Percentiles rank a stretch among this genome's conserved stretches.
phyloP scores from a whole-genome alignment of 1,284 basidiomycete species.

The Sphagnurus paluster region DNA sequence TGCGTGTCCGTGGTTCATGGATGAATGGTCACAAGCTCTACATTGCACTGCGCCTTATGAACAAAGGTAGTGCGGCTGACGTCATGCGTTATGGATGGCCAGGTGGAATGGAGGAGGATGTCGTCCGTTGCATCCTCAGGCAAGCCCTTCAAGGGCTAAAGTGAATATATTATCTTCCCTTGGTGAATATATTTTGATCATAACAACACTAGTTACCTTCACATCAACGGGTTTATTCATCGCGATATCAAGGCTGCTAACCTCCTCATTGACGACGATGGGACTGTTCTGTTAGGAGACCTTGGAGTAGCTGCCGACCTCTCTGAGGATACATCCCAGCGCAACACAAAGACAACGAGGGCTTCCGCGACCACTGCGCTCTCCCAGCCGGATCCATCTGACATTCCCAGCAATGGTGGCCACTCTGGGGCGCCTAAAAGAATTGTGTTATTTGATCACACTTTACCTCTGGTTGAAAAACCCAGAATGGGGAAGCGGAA shows the following conservation, averaged over 20 bases:
- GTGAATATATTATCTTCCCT: conserved; percentile 40
- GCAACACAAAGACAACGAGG: conserved; percentile 4
- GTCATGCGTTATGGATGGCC: conserved; percentile 84
- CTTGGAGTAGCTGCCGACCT: conserved; percentile 86
- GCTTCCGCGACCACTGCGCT: conserved; percentile 9
- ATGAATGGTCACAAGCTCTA: conserved; percentile 79
- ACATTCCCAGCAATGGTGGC: conserved; percentile 3
- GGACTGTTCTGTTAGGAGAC: conserved; percentile 87
- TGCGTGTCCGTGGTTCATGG: conserved; percentile 89
- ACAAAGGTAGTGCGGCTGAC: conserved; percentile 82
- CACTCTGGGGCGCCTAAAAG: conserved; percentile 24
- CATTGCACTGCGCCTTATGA: conserved; percentile 90
- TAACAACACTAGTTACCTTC: conserved; percentile 62
- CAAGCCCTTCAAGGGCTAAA: conserved; percentile 85
- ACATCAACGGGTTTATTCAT: conserved; percentile 88
- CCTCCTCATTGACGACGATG: conserved; percentile 83
- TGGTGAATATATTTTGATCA: not conserved
- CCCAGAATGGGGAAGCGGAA: conserved; percentile 68
- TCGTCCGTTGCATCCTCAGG: conserved; percentile 79
- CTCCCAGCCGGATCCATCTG: conserved; percentile 10
- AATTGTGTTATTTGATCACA: conserved; percentile 33
- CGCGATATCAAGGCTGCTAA: conserved; percentile 91
- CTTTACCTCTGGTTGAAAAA: conserved; percentile 25
- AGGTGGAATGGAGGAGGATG: conserved; percentile 86
- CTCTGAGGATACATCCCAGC: conserved; percentile 55